Conservation (phyloP, 148 eudicot species). For the Oxyria digyna region DNA sequence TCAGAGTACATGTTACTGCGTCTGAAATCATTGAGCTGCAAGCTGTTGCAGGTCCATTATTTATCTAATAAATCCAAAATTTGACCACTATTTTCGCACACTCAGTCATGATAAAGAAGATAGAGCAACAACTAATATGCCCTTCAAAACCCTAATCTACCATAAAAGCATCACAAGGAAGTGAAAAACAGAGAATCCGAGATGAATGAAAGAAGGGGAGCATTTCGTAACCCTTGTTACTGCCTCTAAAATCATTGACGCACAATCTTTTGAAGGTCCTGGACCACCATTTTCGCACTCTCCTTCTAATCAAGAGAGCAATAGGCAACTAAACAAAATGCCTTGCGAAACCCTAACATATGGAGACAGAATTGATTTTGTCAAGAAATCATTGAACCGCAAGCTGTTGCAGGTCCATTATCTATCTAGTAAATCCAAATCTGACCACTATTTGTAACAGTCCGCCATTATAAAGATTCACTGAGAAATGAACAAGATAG, state of each 20-base stretch:
- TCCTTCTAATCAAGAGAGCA: no score
- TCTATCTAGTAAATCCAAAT: background rate
- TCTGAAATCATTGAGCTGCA: conserved; percentile 1
- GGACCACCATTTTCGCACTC: no score
- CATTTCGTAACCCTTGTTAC: no score
- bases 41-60: background rate
- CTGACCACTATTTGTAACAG: background rate
- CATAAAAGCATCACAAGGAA: no score
- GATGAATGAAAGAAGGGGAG: no score
- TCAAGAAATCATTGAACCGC: conserved; percentile 1
- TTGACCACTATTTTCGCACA: background rate
- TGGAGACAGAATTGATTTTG: no score
- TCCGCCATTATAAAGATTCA: background rate
- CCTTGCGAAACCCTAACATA: no score
- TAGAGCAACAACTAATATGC: background rate
- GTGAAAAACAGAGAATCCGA: no score
- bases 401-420: background rate
- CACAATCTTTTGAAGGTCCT: no score
- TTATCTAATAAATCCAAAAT: background rate
- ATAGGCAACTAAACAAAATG: no score
- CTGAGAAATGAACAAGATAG: no score
- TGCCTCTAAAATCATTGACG: background rate
- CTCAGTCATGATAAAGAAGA: background rate
- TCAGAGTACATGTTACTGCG: background rate
- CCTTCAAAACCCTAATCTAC: background rate